Percentiles rank a stretch among this genome's conserved stretches.
phyloP scores from a whole-genome alignment of 192 early-diverging fungal species.

The Gaertneriomyces semiglobifer region DNA sequence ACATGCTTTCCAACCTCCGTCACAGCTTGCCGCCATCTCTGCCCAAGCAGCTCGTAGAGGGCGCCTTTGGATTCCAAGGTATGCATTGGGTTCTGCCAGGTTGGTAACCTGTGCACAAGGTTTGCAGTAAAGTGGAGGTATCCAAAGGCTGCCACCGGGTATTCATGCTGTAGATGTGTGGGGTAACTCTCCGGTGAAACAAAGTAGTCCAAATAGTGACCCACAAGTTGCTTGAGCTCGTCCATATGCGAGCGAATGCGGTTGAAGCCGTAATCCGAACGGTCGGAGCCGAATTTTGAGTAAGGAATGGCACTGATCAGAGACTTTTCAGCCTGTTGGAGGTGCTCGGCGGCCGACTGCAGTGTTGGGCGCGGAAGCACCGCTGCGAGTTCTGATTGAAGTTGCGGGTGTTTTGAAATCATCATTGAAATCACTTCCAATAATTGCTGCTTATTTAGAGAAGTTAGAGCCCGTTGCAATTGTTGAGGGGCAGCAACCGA shows the following conservation, averaged over 20 bases:
- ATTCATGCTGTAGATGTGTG: constrained; percentile 74
- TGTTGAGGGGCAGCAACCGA: not conserved
- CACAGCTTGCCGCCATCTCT: constrained; percentile 75
- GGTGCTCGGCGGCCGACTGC: constrained; percentile 60
- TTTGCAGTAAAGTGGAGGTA: constrained; percentile 76
- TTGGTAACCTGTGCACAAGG: constrained; percentile 72
- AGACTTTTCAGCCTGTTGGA: constrained; percentile 66
- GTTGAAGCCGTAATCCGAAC: constrained; percentile 80
- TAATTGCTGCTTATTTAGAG: constrained; percentile 59
- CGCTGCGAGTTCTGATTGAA: constrained; percentile 64
- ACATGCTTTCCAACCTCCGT: constrained; percentile 67
- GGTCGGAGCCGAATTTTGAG: constrained; percentile 73
- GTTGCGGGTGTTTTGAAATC: constrained; percentile 67
- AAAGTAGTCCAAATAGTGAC: constrained; percentile 50
- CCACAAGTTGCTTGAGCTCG: constrained; percentile 59
- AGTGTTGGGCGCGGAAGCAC: constrained; percentile 86
- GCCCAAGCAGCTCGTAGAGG: constrained; percentile 67
- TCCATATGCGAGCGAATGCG: constrained; percentile 72
- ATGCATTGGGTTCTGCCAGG: constrained; percentile 69
- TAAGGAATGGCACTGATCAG: constrained; percentile 80
- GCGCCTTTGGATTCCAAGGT: constrained; percentile 62
- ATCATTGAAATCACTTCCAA: constrained; percentile 70
- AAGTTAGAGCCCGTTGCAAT: constrained; percentile 5
- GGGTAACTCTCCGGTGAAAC: constrained; percentile 57
- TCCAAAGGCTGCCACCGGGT: constrained; percentile 70